phyloP scores from a whole-genome alignment of 371 early-diverging fungal species.

The Rhizomucor pusillus region DNA sequence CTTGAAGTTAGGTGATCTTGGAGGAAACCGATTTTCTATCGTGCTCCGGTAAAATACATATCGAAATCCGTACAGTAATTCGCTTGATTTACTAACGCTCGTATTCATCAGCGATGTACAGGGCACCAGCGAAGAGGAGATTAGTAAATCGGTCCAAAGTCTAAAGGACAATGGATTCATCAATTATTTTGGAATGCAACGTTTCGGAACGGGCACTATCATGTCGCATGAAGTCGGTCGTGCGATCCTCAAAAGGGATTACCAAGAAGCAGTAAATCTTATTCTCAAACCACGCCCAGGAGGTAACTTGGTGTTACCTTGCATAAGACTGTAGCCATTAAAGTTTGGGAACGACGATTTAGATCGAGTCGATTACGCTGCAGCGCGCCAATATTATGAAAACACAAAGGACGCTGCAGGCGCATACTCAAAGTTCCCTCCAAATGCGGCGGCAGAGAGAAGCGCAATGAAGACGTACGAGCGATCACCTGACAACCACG shows the following conservation, averaged over 20 bases:
- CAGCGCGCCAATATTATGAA: slow-evolving; percentile 72
- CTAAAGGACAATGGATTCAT: slow-evolving; percentile 80
- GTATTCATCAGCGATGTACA: slow-evolving; percentile 27
- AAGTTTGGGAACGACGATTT: neutral
- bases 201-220: slow-evolving; percentile 91
- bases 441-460: no score
- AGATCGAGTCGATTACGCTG: slow-evolving; percentile 56
- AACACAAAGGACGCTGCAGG: slow-evolving; percentile 56
- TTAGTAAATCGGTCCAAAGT: slow-evolving; percentile 59
- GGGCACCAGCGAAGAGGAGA: slow-evolving; percentile 35
- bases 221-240: slow-evolving; percentile 89
- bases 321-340: neutral
- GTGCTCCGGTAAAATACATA: slow-evolving; percentile 58
- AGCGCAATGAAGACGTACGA: slow-evolving; percentile 29
- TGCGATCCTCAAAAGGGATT: slow-evolving; percentile 75
- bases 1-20: slow-evolving; percentile 79
- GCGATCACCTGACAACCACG: slow-evolving; percentile 44
- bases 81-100: neutral
- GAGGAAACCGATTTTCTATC: slow-evolving; percentile 90
- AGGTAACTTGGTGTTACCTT: slow-evolving; percentile 33
- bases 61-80: no score
- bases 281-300: slow-evolving; percentile 76
- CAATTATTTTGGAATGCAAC: slow-evolving; percentile 99
- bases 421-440: neutral
- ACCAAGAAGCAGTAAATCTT: slow-evolving; percentile 72